A percentile compares a stretch with the other conserved stretches of the same genome.
phyloP scores from a whole-genome alignment of 1,139 yeast genomes.

The Arxiozyma heterogenica region DNA sequence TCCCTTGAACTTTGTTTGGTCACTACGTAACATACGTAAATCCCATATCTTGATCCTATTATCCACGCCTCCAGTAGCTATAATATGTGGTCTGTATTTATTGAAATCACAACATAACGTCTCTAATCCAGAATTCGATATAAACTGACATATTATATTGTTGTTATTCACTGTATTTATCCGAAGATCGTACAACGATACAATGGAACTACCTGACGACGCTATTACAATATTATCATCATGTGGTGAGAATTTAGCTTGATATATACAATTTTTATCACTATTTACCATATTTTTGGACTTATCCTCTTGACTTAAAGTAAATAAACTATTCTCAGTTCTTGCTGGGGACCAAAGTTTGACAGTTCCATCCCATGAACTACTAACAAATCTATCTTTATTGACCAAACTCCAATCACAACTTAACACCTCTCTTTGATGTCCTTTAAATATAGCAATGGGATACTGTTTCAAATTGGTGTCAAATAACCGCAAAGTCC shows the following conservation, averaged over 20 bases:
- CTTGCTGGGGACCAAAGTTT: slow-evolving; percentile 66
- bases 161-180: slow-evolving; percentile 40
- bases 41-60: slow-evolving; percentile 83
- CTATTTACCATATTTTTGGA: slow-evolving; percentile 5
- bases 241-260: slow-evolving; percentile 80
- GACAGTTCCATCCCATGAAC: slow-evolving; percentile 90
- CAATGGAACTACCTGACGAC: slow-evolving; percentile 70
- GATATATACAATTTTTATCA: slow-evolving; percentile 54
- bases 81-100: slow-evolving; percentile 66
- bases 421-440: slow-evolving; percentile 75
- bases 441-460: slow-evolving; percentile 69
- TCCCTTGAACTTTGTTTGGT: not conserved
- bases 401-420: slow-evolving; percentile 82
- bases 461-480: slow-evolving; percentile 60
- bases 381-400: slow-evolving; percentile 59
- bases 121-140: slow-evolving; percentile 38
- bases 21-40: slow-evolving; percentile 47
- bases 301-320: slow-evolving; percentile 38
- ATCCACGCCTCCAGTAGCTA: slow-evolving; percentile 89
- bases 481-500: slow-evolving; percentile 76
- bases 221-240: slow-evolving; percentile 62
- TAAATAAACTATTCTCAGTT: slow-evolving; percentile 43
- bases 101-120: slow-evolving; percentile 80
- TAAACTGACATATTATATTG: slow-evolving; percentile 37
- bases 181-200: slow-evolving; percentile 81